Base-by-base conservation (phyloP, 179 eudicot species). In the Corrigiola litoralis region DNA sequence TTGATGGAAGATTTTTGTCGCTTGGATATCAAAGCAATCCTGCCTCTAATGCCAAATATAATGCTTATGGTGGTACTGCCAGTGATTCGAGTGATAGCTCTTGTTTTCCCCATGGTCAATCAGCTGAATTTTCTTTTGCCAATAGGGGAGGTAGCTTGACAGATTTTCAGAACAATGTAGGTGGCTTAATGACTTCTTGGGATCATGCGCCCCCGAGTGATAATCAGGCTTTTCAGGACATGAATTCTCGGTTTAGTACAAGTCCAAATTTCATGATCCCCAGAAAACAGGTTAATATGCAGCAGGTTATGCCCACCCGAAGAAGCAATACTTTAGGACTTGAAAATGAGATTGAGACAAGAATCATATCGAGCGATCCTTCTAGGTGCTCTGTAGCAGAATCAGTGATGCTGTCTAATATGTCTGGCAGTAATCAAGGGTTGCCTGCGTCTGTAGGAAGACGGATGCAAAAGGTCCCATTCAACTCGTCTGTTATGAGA, bases 1-100 rank as follows among this genome's bases (percentile, higher is more conserved):
- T 66, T 41, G 76, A 72, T 51, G 76, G 67, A 36, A 42, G 42
- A 57, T 72, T 66, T 53, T 42, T 66, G 53, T 66, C 76, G 3
- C 76, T 66, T 59, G 76, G 67, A 32, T 49, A 25, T 58, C 64
- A 54, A 57, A 64, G 42, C 46, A 57, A 56, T 16, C 20, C 58
- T 13, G 14, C 33, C n/a, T 31, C 10, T 64, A 40, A 48, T 24
- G 3, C 48, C 10, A 63, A 63, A 9, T n/a, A 38, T 23, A 50
- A 21, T 36, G 37, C 58, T 33, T 37, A 6, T 71, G 33, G 48
- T n/a, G 29, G 41, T 17, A n/a, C 6, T 7, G 27, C 41, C 42
- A 24, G n/a, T 47, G 47, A 56, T 56, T 24, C 46, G 58, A 13
- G 2, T 40, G 40, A 58, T 40, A 38, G 36, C 1, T 34, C 65